Evolutionary conservation across 2,329 filamentous ascomycete genomes (phyloP).

Genomic region (Pestalotiopsis sp.): DNA sequence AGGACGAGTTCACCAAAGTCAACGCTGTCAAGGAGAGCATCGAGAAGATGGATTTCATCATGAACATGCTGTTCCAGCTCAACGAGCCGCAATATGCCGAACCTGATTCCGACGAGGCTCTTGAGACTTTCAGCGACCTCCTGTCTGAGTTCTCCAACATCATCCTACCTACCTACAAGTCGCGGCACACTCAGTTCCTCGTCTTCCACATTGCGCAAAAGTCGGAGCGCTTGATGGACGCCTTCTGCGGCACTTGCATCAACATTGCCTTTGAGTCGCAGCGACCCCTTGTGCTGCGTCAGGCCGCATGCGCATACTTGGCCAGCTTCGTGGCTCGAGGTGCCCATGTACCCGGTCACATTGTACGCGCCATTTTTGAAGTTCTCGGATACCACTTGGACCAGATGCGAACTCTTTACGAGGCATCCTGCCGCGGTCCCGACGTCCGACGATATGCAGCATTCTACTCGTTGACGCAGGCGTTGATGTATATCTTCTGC

Average conservation of each 20-base stretch:
- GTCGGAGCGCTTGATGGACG: slow-evolving; percentile 76
- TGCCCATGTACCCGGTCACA: slow-evolving; percentile 73
- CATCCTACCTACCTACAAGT: slow-evolving; percentile 88
- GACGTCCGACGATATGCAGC: slow-evolving; percentile 82
- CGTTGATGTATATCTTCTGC: slow-evolving; percentile 92
- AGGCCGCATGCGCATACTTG: slow-evolving; percentile 88
- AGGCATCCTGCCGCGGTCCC: slow-evolving; percentile 77
- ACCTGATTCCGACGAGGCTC: slow-evolving; percentile 68
- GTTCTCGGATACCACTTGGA: slow-evolving; percentile 80
- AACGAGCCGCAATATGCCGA: slow-evolving; percentile 75
- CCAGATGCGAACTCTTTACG: slow-evolving; percentile 71
- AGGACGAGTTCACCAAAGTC: slow-evolving; percentile 66
- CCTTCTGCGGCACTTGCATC: slow-evolving; percentile 79
- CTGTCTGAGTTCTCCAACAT: slow-evolving; percentile 85
- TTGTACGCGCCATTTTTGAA: slow-evolving; percentile 82
- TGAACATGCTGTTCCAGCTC: slow-evolving; percentile 84
- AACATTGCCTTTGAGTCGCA: slow-evolving; percentile 72
- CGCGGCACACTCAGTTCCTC: slow-evolving; percentile 91
- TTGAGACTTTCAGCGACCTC: slow-evolving; percentile 76
- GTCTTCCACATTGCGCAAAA: slow-evolving; percentile 93
- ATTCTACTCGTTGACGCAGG: slow-evolving; percentile 89
- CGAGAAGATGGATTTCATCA: slow-evolving; percentile 86
- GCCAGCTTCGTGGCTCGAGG: slow-evolving; percentile 93
- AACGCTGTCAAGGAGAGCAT: slow-evolving; percentile 79
- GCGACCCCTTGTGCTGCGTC: slow-evolving; percentile 72